These are phyloP conservation scores for Glomus cerebriforme DNA, from an alignment of 192 early-diverging fungal genomes.

Conservation along the genomic window DNA sequence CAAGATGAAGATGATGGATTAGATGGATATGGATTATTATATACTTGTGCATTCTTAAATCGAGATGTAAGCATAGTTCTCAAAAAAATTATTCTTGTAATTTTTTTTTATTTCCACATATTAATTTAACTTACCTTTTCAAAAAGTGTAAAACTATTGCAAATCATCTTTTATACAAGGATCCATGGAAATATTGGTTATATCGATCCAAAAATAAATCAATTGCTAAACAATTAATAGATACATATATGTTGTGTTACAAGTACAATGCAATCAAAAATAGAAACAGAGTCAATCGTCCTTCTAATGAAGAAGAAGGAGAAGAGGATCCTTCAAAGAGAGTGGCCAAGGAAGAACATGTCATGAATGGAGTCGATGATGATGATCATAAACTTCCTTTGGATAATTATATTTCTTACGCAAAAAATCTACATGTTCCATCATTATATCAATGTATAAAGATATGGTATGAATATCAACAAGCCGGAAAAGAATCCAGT, in stretches of 20 bases:
- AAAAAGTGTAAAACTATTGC: slow-evolving; percentile 1
- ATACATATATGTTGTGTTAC: slow-evolving; percentile 16
- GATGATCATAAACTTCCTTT: background rate
- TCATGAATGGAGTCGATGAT: background rate
- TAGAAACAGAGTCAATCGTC: too few species aligned
- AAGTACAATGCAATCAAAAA: too few species aligned
- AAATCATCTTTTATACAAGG: slow-evolving; percentile 2
- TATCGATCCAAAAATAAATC: background rate
- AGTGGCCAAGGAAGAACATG: background rate
- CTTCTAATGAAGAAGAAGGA: background rate
- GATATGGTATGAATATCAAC: background rate
- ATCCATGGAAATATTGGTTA: slow-evolving; percentile 18
- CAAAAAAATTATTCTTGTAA: too few species aligned
- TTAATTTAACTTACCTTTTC: background rate
- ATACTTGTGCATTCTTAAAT: too few species aligned
- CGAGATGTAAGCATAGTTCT: too few species aligned
- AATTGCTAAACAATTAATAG: slow-evolving; percentile 16
- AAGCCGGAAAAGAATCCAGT: too few species aligned
- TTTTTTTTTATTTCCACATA: too few species aligned
- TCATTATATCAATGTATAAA: slow-evolving; percentile 25
- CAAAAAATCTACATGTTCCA: slow-evolving; percentile 25
- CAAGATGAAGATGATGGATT: too few species aligned
- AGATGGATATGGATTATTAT: too few species aligned
- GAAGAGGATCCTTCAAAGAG: background rate
- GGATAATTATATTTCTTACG: slow-evolving; percentile 1